Conservation (phyloP, 768 basidiomycete species). For the Russula lepida region DNA sequence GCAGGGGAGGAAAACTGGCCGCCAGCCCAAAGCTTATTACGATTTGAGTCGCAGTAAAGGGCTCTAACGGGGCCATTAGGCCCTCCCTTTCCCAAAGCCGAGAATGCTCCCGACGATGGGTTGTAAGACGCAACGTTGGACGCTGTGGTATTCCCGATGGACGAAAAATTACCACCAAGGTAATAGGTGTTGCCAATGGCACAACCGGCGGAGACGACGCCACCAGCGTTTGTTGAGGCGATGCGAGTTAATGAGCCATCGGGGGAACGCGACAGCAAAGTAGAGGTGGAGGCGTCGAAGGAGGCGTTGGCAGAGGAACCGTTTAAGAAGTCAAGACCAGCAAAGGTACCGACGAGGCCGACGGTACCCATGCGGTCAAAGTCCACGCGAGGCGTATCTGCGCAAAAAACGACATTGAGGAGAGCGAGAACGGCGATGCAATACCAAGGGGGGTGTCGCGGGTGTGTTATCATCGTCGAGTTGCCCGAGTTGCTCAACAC, state of each 20-base stretch:
- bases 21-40: constrained; percentile 67
- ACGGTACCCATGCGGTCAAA: constrained; percentile 86
- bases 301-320: constrained; percentile 40
- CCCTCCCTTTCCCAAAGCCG: constrained; percentile 55
- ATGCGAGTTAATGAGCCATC: constrained; percentile 62
- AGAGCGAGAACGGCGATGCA: constrained; percentile 24
- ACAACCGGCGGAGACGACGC: constrained; percentile 68
- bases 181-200: constrained; percentile 60
- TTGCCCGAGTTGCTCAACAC: background rate
- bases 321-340: constrained; percentile 74
- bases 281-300: constrained; percentile 64
- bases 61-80: constrained; percentile 69
- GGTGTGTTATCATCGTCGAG: constrained; percentile 3
- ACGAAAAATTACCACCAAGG: constrained; percentile 76
- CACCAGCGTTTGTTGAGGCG: constrained; percentile 75
- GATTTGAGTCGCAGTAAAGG: constrained; percentile 65
- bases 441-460: constrained; percentile 19
- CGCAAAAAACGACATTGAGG: constrained; percentile 28
- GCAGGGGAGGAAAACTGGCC: constrained; percentile 66
- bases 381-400: constrained; percentile 40
- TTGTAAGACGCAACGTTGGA: constrained; percentile 74
- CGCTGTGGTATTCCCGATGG: constrained; percentile 50
- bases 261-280: constrained; percentile 55
- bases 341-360: constrained; percentile 80
- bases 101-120: constrained; percentile 46